phyloP scores from a whole-genome alignment of 148 eudicot genomes.

The Dianthus caryophyllus region DNA sequence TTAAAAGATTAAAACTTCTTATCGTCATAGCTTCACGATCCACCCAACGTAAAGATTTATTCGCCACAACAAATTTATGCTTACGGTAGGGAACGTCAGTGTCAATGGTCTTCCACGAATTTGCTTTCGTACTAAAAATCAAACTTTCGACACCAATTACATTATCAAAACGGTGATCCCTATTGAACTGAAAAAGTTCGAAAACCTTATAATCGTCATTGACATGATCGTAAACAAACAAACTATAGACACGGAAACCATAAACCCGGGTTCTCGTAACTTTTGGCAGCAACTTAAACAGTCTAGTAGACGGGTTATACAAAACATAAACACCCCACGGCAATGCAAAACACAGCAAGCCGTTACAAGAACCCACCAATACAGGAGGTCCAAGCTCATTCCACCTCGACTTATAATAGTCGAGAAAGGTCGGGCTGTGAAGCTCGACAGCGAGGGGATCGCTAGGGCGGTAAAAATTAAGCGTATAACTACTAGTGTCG shows the following conservation, averaged over 20 bases:
- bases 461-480: not conserved
- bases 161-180: not conserved
- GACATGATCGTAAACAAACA: not conserved
- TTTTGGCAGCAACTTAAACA: not conserved
- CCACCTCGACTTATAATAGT: not conserved
- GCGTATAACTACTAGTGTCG: not conserved
- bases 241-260: not conserved
- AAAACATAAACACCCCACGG: not conserved
- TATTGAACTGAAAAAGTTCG: not conserved
- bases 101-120: slow-evolving; percentile 10
- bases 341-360: slow-evolving; percentile 3
- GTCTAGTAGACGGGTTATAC: slow-evolving; percentile 14
- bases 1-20: slow-evolving; percentile 1
- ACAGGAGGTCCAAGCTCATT: slow-evolving; percentile 9
- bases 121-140: slow-evolving; percentile 10
- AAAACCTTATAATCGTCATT: slow-evolving; percentile 16
- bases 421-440: not conserved
- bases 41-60: slow-evolving; percentile 2
- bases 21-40: not conserved
- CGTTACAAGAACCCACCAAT: slow-evolving; percentile 12
- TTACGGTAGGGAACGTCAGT: not conserved
- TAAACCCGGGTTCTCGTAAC: not conserved
- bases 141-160: not conserved
- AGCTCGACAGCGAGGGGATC: not conserved
- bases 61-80: not conserved